phyloP scores from a whole-genome alignment of 2,329 filamentous ascomycete species.

The Diplodia intermedia region DNA sequence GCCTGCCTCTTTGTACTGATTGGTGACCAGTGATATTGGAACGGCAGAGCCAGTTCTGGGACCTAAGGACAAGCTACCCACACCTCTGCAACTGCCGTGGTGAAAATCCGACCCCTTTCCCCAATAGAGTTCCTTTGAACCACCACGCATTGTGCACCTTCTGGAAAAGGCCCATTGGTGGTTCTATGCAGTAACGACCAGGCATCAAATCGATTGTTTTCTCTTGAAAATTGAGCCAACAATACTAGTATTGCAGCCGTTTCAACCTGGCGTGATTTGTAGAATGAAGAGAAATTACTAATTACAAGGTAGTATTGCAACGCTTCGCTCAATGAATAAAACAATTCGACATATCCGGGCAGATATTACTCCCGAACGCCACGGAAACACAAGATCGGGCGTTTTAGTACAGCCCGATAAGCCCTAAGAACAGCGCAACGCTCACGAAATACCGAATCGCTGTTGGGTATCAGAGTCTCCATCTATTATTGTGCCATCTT shows the following conservation, averaged over 20 bases:
- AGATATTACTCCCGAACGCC: background rate
- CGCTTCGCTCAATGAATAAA: background rate
- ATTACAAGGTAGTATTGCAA: background rate
- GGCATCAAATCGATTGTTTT: background rate
- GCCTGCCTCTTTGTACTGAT: conserved; percentile 31
- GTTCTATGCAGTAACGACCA: background rate
- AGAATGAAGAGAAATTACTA: background rate
- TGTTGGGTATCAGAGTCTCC: conserved; percentile 21
- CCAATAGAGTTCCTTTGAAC: background rate
- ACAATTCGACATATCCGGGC: background rate
- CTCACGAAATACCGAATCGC: conserved; percentile 16
- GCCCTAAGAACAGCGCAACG: background rate
- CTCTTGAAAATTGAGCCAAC: background rate
- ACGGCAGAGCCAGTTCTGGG: conserved; percentile 71
- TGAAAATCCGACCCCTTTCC: conserved; percentile 41
- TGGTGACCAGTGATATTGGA: conserved; percentile 66
- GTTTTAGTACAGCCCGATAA: background rate
- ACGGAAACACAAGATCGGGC: background rate
- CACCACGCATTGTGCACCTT: background rate
- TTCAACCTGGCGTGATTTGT: background rate
- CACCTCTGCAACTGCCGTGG: conserved; percentile 72
- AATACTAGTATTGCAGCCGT: background rate
- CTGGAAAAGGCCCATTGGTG: background rate
- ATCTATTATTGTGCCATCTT: conserved; percentile 13
- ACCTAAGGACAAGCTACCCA: conserved; percentile 60